Evolutionary conservation across 768 basidiomycete species (phyloP), one percentile per base, ranked within the genome.

Genomic region (Sporobolomyces phaffii): DNA sequence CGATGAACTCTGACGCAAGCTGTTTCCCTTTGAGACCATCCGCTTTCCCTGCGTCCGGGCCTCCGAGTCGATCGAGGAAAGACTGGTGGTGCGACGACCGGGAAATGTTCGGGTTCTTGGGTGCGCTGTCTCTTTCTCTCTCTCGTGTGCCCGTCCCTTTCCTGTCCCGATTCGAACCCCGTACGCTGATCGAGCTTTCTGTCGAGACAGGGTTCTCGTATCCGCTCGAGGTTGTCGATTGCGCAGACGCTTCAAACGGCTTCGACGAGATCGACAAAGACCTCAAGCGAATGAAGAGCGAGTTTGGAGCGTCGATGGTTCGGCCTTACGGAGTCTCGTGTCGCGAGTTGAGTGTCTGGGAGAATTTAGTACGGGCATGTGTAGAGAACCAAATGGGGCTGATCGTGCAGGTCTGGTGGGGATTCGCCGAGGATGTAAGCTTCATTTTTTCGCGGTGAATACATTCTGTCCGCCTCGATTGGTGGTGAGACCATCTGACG

Each of bases 281-380:
- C 38, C 59, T 72, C n/a, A 36, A 38, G 11, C 28, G 58, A 26
- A 72, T 72, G 71, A 72, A 72, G 60, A 11, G 20, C 10, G 17
- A 61, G 34, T 67, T 71, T 36, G 71, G 71, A 20, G 71, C 71
- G 34, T 63, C 48, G 22, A 65, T 72, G 67, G 67, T 72, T 4
- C 36, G 71, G 18, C 51, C 68, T 7, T 72, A 72, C 43, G 71
- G 63, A 4, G 67, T 63, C 3, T 47, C 64, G 53, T 72, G 70
- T 31, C 43, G 66, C 13, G 47, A 68, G 17, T 47, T 52, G 10
- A 44, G 51, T 24, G 43, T 72, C 26, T 72, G 66, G 66, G 56
- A 60, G 26, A 64, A 60, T 36, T 45, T 72, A n/a, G 66, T 72
- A 17, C n/a, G 50, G 1, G 70, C 63, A 5, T 58, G 59, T 7